Conservation (phyloP, 2,329 filamentous ascomycete species). For the Paecilomyces fulvus region DNA sequence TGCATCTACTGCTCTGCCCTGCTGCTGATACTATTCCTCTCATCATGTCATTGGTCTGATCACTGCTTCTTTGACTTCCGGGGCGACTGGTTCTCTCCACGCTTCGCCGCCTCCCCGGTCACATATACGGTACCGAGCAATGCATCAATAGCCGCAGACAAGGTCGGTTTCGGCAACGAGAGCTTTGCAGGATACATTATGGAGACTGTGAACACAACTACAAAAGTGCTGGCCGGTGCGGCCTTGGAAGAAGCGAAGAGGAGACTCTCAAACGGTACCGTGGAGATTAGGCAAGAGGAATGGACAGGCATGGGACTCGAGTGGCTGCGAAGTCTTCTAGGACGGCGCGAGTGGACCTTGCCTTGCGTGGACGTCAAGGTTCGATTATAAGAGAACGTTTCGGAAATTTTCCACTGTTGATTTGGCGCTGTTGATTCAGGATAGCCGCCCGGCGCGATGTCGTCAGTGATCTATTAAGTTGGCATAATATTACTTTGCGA, state of each 20-base stretch:
- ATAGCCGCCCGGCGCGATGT: neutral
- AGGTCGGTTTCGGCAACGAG: slow-evolving; percentile 22
- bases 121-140: slow-evolving; percentile 17
- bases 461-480: neutral
- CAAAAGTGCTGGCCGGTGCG: slow-evolving; percentile 57
- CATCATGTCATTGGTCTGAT: slow-evolving; percentile 82
- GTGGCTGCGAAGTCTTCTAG: slow-evolving; percentile 75
- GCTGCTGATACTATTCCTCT: slow-evolving; percentile 87
- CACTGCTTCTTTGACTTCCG: slow-evolving; percentile 88
- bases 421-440: neutral
- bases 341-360: slow-evolving; percentile 78
- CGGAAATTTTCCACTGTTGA: neutral
- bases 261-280: slow-evolving; percentile 23
- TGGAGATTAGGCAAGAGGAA: slow-evolving; percentile 43
- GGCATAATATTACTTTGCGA: neutral
- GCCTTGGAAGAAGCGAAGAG: slow-evolving; percentile 54
- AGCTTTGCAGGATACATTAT: slow-evolving; percentile 30
- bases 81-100: slow-evolving; percentile 89
- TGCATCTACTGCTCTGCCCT: slow-evolving; percentile 98
- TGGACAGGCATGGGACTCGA: slow-evolving; percentile 74
- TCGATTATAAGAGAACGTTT: slow-evolving; percentile 47
- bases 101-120: slow-evolving; percentile 38
- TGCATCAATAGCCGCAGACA: slow-evolving; percentile 11
- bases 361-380: slow-evolving; percentile 87
- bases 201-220: slow-evolving; percentile 58